Percentiles rank a stretch among this genome's conserved stretches.
Evolutionary conservation across 441 rosid genomes (phyloP).

Genomic region (Brassica balearica): DNA sequence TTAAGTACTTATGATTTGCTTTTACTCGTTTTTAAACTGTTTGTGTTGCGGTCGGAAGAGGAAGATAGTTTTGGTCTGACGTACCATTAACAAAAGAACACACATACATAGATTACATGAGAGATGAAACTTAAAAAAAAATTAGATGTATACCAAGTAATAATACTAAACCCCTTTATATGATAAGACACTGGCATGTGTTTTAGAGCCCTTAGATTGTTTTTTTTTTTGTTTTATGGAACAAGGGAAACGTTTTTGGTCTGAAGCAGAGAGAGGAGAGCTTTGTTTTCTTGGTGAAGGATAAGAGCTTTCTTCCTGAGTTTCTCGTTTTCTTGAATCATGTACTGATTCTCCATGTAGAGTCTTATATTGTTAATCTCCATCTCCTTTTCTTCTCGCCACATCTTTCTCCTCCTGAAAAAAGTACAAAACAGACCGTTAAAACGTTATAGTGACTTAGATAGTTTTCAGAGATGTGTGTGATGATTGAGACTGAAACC

Average conservation of each 20-base stretch:
- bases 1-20: neutral
- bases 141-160: constrained; percentile 40
- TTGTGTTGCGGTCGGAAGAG: neutral
- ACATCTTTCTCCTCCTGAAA: constrained; percentile 50
- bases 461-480: neutral
- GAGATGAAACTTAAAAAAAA: constrained; percentile 5
- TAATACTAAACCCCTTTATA: constrained; percentile 35
- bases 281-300: constrained; percentile 75
- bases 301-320: constrained; percentile 70
- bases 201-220: constrained; percentile 5
- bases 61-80: neutral
- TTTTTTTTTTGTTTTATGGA: constrained; percentile 20
- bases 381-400: constrained; percentile 51
- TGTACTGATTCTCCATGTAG: constrained; percentile 68
- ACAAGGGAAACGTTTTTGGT: constrained; percentile 30
- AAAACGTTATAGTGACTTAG: neutral
- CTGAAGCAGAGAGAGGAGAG: constrained; percentile 60
- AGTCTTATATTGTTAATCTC: constrained; percentile 68
- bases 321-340: constrained; percentile 73
- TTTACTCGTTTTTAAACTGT: constrained; percentile 6
- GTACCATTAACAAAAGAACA: constrained; percentile 34
- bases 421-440: neutral
- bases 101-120: constrained; percentile 23
- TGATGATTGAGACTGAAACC: constrained; percentile 43
- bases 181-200: neutral